A percentile compares a stretch with the other conserved stretches of the same genome.
These are phyloP conservation scores for Globisporangium spinosum DNA, from an alignment of 352 stramenopile genomes.

Conservation along the genomic window DNA sequence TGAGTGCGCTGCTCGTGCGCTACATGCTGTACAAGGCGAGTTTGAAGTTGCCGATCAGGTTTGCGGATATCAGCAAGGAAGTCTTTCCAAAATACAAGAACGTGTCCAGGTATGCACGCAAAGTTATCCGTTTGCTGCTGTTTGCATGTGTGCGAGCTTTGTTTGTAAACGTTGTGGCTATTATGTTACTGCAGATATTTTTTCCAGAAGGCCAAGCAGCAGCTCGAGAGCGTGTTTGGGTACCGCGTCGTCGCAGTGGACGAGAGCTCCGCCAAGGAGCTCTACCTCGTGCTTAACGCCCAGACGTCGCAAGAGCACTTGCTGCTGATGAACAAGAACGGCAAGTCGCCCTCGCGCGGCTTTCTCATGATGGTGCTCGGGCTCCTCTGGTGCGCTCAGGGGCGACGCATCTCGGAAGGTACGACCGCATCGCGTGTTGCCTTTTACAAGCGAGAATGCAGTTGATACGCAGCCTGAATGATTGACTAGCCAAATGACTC, in stretches of 20 bases:
- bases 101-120: slow-evolving; percentile 27
- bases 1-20: slow-evolving; percentile 71
- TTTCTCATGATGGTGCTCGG: slow-evolving; percentile 83
- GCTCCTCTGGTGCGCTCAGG: slow-evolving; percentile 73
- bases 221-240: slow-evolving; percentile 73
- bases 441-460: not conserved
- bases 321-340: slow-evolving; percentile 70
- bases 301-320: slow-evolving; percentile 69
- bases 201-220: slow-evolving; percentile 71
- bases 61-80: slow-evolving; percentile 80
- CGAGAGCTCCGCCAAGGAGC: slow-evolving; percentile 54
- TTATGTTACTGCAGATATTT: slow-evolving; percentile 40
- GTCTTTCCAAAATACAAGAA: slow-evolving; percentile 81
- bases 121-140: not conserved
- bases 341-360: slow-evolving; percentile 50
- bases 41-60: slow-evolving; percentile 74
- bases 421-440: not conserved
- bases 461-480: not conserved
- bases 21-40: slow-evolving; percentile 86
- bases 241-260: slow-evolving; percentile 75
- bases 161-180: not conserved
- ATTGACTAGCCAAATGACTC: not conserved
- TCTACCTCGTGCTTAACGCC: slow-evolving; percentile 81
- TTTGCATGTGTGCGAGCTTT: not conserved
- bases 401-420: slow-evolving; percentile 71